phyloP scores from a whole-genome alignment of 768 basidiomycete genomes.

The Pisolithus microcarpus region DNA sequence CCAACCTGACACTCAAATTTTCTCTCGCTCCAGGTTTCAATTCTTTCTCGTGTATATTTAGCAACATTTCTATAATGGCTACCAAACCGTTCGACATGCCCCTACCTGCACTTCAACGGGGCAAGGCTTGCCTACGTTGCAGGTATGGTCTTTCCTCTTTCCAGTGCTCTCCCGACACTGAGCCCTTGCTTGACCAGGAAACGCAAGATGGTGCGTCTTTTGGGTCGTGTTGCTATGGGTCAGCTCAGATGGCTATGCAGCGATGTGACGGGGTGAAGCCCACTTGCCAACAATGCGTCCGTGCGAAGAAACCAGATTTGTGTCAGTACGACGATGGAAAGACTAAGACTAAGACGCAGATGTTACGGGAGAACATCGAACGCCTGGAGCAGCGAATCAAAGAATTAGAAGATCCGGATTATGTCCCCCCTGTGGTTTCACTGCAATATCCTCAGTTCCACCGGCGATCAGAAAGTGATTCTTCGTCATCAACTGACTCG shows the following conservation, averaged over 20 bases:
- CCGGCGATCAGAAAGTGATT: slow-evolving; percentile 39
- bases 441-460: slow-evolving; percentile 60
- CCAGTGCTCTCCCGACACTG: slow-evolving; percentile 8
- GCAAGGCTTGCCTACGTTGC: slow-evolving; percentile 69
- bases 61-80: slow-evolving; percentile 30
- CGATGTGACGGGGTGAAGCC: slow-evolving; percentile 75
- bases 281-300: slow-evolving; percentile 69
- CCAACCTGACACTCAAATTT: not conserved
- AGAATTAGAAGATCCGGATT: slow-evolving; percentile 72
- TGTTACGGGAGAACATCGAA: slow-evolving; percentile 69
- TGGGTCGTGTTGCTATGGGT: not conserved
- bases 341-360: slow-evolving; percentile 74
- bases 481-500: slow-evolving; percentile 45
- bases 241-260: slow-evolving; percentile 30
- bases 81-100: slow-evolving; percentile 23
- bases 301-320: slow-evolving; percentile 66
- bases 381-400: slow-evolving; percentile 65
- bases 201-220: slow-evolving; percentile 53
- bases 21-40: slow-evolving; percentile 9
- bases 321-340: slow-evolving; percentile 84
- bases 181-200: slow-evolving; percentile 37
- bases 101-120: slow-evolving; percentile 48
- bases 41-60: slow-evolving; percentile 29
- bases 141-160: slow-evolving; percentile 32
- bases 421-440: slow-evolving; percentile 58